These are phyloP conservation scores for Pisolithus orientalis DNA, from an alignment of 768 basidiomycete species.

Conservation along the genomic window DNA sequence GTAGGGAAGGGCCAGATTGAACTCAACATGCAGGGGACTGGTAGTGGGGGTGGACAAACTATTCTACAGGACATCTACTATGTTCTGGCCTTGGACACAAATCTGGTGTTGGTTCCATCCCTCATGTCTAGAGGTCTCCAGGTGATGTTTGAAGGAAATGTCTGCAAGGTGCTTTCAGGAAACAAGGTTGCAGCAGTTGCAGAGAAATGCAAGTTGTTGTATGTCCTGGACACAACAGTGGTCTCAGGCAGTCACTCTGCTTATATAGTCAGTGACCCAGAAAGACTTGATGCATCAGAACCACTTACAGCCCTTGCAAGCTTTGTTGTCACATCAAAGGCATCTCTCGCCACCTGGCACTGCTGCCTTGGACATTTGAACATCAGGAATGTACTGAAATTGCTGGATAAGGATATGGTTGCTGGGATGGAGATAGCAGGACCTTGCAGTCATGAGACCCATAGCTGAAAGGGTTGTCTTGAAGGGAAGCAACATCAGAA, in stretches of 20 bases:
- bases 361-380: background rate
- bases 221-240: background rate
- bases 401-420: too few species aligned
- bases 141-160: background rate
- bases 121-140: background rate
- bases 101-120: conserved; percentile 12
- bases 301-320: too few species aligned
- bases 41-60: too few species aligned
- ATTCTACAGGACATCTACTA: background rate
- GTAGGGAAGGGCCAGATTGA: too few species aligned
- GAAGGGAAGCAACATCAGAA: conserved; percentile 14
- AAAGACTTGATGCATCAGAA: too few species aligned
- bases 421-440: background rate
- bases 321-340: background rate
- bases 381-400: too few species aligned
- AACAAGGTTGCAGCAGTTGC: background rate
- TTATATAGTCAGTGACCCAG: background rate
- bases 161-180: background rate
- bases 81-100: conserved; percentile 14
- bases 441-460: background rate
- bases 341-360: background rate
- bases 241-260: background rate
- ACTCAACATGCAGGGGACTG: too few species aligned
- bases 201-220: background rate
- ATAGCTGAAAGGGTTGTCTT: conserved; percentile 13